A percentile compares a stretch with the other conserved stretches of the same genome.
phyloP scores from a whole-genome alignment of 768 basidiomycete species.

The Podaxis carcinomalis region DNA sequence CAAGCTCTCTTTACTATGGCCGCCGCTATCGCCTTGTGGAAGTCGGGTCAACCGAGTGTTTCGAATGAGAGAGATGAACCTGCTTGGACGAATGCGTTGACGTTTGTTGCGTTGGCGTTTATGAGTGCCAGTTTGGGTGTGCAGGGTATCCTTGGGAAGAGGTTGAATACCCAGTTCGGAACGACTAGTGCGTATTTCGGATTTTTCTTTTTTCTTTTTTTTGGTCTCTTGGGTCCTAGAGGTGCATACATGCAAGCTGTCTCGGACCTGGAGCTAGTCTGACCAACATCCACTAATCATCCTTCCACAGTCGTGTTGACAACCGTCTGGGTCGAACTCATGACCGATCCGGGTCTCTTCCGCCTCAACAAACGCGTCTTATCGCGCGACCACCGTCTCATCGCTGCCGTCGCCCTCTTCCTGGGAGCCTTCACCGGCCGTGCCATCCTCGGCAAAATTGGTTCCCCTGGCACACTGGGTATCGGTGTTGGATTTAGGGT shows the following conservation, averaged over 20 bases:
- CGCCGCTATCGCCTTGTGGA: conserved; percentile 67
- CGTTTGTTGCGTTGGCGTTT: conserved; percentile 72
- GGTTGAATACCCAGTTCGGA: conserved; percentile 74
- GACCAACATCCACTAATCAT: no score
- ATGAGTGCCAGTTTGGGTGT: conserved; percentile 81
- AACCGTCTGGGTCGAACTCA: conserved; percentile 85
- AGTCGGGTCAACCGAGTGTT: conserved; percentile 54
- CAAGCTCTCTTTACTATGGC: conserved; percentile 77
- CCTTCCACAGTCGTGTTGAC: conserved; percentile 65
- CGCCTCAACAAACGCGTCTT: conserved; percentile 42
- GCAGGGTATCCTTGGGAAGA: conserved; percentile 84
- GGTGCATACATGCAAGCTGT: background rate
- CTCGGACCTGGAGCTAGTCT: no score
- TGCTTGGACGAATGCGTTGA: conserved; percentile 62
- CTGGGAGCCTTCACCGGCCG: conserved; percentile 69
- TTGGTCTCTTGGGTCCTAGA: no score
- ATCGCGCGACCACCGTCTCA: conserved; percentile 67
- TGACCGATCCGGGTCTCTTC: conserved; percentile 79
- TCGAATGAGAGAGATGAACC: conserved; percentile 54
- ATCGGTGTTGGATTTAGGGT: conserved; percentile 61
- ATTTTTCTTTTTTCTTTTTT: background rate
- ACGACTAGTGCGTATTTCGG: conserved; percentile 54
- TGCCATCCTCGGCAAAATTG: conserved; percentile 54
- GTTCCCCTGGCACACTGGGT: conserved; percentile 62
- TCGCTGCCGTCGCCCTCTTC: conserved; percentile 68